These are phyloP conservation scores for Amborella trichopoda DNA, from an alignment of 164 flowering plant genomes.

Conservation along the genomic window DNA sequence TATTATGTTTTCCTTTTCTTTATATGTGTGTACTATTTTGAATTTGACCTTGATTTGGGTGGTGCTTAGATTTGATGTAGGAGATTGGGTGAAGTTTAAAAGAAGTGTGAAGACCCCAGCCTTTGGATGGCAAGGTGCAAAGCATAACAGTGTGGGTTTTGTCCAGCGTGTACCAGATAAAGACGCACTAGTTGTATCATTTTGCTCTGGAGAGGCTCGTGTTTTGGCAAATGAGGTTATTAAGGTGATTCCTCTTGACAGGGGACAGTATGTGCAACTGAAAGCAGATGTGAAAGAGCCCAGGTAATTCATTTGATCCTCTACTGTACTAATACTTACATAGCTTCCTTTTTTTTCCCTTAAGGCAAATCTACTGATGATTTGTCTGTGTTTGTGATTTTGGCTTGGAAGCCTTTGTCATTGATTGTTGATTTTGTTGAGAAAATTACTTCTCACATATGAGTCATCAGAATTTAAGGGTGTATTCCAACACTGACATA, in stretches of 20 bases:
- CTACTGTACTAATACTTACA: too few species aligned
- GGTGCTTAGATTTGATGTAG: slow-evolving; percentile 56
- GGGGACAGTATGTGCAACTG: slow-evolving; percentile 96
- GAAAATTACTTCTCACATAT: too few species aligned
- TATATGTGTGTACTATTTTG: too few species aligned
- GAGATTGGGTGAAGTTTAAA: slow-evolving; percentile 96
- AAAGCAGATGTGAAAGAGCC: slow-evolving; percentile 84
- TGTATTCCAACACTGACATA: too few species aligned
- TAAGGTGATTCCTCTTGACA: slow-evolving; percentile 87
- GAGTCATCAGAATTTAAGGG: too few species aligned
- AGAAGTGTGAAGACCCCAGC: slow-evolving; percentile 60
- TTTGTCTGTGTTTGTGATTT: too few species aligned
- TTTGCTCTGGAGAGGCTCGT: slow-evolving; percentile 90
- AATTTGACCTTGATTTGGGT: slow-evolving; percentile 3
- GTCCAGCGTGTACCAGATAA: slow-evolving; percentile 67
- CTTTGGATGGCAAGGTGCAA: slow-evolving; percentile 98
- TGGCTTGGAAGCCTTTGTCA: too few species aligned
- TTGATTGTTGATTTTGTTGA: too few species aligned
- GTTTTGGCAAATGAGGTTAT: slow-evolving; percentile 70
- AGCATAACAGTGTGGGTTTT: slow-evolving; percentile 86
- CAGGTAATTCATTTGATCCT: too few species aligned
- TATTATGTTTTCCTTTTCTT: too few species aligned
- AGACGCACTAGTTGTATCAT: slow-evolving; percentile 71
- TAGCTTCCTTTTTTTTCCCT: too few species aligned
- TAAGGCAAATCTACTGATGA: too few species aligned